These are phyloP conservation scores for Thelonectria blattea DNA, from an alignment of 2,329 filamentous ascomycete genomes.

Conservation along the genomic window DNA sequence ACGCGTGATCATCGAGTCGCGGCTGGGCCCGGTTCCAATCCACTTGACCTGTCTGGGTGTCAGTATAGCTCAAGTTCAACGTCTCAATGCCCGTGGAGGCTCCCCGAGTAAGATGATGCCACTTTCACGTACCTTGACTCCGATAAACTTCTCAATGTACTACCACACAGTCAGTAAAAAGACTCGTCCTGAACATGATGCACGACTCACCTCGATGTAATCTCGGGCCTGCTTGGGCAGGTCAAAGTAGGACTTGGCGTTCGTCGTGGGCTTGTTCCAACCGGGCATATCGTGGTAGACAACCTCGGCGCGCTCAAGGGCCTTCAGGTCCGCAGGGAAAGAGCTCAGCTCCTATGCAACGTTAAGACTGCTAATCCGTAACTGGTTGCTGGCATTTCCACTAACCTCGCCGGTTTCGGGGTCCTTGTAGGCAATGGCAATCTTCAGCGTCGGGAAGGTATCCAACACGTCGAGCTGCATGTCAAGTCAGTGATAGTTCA, in stretches of 20 bases:
- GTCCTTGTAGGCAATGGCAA: conserved; percentile 14
- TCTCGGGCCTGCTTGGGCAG: conserved; percentile 10
- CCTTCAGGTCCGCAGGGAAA: not conserved
- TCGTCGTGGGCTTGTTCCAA: conserved; percentile 8
- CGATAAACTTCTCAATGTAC: conserved; percentile 1
- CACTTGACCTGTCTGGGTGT: conserved; percentile 23
- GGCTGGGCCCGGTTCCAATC: conserved; percentile 29
- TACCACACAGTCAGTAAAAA: not conserved
- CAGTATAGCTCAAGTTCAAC: not conserved
- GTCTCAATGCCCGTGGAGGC: not conserved
- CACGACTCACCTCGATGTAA: not conserved
- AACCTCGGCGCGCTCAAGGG: conserved; percentile 1
- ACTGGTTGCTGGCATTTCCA: not conserved
- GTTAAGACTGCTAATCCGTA: not conserved
- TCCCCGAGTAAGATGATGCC: too few relatives aligned
- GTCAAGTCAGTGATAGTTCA: conserved; percentile 11
- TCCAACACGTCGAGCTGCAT: conserved; percentile 17
- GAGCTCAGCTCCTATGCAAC: conserved; percentile 2
- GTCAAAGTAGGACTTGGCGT: conserved; percentile 4
- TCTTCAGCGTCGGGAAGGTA: conserved; percentile 21
- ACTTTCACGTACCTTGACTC: not conserved
- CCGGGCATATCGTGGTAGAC: conserved; percentile 13
- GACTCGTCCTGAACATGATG: too few relatives aligned
- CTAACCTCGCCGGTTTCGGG: conserved; percentile 6
- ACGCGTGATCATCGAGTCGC: conserved; percentile 21